These are phyloP conservation scores for Penicillium manginii DNA, from an alignment of 495 filamentous ascomycete genomes.

Conservation along the genomic window DNA sequence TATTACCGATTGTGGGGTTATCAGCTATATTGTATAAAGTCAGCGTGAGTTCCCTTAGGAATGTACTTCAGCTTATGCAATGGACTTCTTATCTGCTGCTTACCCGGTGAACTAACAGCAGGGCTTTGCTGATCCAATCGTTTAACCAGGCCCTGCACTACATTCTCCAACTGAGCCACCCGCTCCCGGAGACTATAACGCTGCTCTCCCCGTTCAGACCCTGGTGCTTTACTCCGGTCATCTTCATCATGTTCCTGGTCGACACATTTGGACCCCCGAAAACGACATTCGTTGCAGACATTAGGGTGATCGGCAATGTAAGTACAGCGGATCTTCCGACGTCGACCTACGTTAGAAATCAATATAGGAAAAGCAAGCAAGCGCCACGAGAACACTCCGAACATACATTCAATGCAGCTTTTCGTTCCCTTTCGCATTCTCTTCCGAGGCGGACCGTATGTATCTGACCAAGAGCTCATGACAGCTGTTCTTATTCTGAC, in stretches of 20 bases:
- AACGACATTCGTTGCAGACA: slow-evolving; percentile 42
- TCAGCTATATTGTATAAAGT: slow-evolving; percentile 4
- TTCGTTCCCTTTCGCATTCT: slow-evolving; percentile 46
- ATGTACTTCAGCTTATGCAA: background rate
- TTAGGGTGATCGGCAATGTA: slow-evolving; percentile 30
- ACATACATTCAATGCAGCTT: slow-evolving; percentile 46
- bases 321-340: slow-evolving; percentile 48
- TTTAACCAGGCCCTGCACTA: slow-evolving; percentile 34
- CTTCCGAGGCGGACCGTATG: slow-evolving; percentile 37
- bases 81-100: background rate
- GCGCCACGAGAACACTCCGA: background rate
- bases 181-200: slow-evolving; percentile 43
- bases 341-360: slow-evolving; percentile 31
- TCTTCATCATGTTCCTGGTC: slow-evolving; percentile 36
- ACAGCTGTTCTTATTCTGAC: background rate
- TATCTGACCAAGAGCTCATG: slow-evolving; percentile 27
- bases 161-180: slow-evolving; percentile 40
- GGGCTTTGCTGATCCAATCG: slow-evolving; percentile 26
- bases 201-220: slow-evolving; percentile 26
- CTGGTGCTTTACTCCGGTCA: slow-evolving; percentile 7
- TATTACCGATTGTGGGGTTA: background rate
- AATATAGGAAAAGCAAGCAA: background rate
- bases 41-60: background rate
- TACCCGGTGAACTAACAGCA: slow-evolving; percentile 8
- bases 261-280: slow-evolving; percentile 37